Base-by-base conservation (phyloP, 257 asterid species). In the Voacanga thouarsii region DNA sequence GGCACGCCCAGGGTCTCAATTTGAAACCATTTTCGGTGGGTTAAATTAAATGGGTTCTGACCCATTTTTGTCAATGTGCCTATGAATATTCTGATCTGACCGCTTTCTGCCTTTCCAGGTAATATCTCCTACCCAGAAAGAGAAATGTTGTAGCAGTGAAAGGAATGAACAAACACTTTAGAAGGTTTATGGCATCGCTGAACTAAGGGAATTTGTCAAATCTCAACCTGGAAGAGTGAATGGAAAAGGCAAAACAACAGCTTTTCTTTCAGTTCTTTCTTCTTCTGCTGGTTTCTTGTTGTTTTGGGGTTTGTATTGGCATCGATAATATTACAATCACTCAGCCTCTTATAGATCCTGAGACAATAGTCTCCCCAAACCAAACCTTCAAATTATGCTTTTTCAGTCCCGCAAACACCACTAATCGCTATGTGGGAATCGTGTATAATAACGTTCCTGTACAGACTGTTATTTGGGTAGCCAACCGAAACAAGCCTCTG, bases 401-500 rank as follows among this genome's bases (percentile, higher is more conserved):
- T 50, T 82, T 85, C 67, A 78, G 82, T 76, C 83, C 83, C 41
- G 60, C 23, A 70, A 78, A 80, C 56, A 37, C 64, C 5, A 67
- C 21, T 44, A 75, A 33, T 12, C 83, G 74, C 41, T 86, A 86
- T 75, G 78, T 83, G 10, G 89, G 89, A 41, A 65, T 86, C 75
- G 73, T 79, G 88, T 85, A 11, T 85, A 85, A 33, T 76, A 76
- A 79, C 14, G 12, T 49, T 55, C 81, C 37, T 33, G 53, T 63
- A 8, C 16, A 9, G 39, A 65, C 90, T 23, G 60, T 74, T 75
- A 63, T 86, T 4, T 90, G 93, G 93, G 89, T 87, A 44, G 96
- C 93, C 3, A 90, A 90, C 71, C 87, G 90, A 33, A 86, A 87
- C 50, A 44, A 15, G 49, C 90, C 92, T 41, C 74, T 90, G 37